A percentile compares a stretch with the other conserved stretches of the same genome.
phyloP scores from a whole-genome alignment of 495 filamentous ascomycete species.

The Immersiella caudata region DNA sequence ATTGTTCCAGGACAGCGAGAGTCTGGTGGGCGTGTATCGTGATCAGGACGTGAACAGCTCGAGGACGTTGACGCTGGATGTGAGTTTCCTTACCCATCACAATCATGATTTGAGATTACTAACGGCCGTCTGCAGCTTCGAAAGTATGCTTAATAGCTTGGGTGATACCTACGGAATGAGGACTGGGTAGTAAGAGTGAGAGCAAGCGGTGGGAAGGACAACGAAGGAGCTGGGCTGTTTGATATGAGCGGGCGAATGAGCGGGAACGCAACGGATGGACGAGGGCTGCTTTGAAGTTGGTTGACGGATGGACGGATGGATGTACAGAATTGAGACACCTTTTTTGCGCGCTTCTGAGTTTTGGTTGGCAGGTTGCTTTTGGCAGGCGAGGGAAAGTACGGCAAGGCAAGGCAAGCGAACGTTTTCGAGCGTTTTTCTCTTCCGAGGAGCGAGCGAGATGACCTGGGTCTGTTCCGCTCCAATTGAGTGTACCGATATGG shows the following conservation, averaged over 20 bases:
- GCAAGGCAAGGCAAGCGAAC: too few species aligned
- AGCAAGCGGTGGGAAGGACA: not conserved
- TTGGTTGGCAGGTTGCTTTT: too few species aligned
- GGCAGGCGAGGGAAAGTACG: too few species aligned
- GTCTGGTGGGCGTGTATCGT: constrained; percentile 89
- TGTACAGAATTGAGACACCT: not conserved
- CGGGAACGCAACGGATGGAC: not conserved
- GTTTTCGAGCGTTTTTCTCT: too few species aligned
- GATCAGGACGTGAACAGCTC: constrained; percentile 92
- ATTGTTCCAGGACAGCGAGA: constrained; percentile 91
- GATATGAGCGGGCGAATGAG: not conserved
- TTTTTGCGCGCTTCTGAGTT: too few species aligned
- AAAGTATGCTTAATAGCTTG: constrained; percentile 35
- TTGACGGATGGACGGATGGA: not conserved
- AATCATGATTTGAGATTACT: not conserved
- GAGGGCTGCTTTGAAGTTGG: not conserved
- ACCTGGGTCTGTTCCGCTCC: too few species aligned
- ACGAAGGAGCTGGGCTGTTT: not conserved
- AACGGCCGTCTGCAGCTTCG: constrained; percentile 32
- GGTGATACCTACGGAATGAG: not conserved
- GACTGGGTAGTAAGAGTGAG: not conserved
- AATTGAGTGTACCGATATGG: too few species aligned
- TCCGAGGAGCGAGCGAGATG: too few species aligned
- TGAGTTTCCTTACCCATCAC: constrained; percentile 54
- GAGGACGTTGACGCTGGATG: constrained; percentile 88